These are phyloP conservation scores for Apiotrichum porosum DNA, from an alignment of 1,284 basidiomycete genomes.

Conservation along the genomic window DNA sequence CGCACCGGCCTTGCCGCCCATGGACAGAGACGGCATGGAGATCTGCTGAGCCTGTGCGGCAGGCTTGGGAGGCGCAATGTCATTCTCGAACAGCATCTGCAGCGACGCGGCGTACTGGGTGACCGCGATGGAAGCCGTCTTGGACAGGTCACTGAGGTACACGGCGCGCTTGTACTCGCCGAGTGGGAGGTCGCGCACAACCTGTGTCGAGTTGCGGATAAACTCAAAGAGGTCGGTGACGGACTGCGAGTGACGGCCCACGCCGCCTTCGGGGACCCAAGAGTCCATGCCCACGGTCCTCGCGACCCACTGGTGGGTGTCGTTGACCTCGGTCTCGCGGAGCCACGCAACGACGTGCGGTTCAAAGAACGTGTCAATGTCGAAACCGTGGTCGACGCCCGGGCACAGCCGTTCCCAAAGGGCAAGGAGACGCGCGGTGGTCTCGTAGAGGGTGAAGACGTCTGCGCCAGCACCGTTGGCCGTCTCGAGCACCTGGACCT, in stretches of 20 bases:
- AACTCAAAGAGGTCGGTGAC: slow-evolving; percentile 48
- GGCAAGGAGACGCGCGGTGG: slow-evolving; percentile 32
- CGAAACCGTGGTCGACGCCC: slow-evolving; percentile 38
- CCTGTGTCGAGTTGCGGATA: slow-evolving; percentile 35
- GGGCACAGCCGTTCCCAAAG: slow-evolving; percentile 44
- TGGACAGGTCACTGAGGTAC: slow-evolving; percentile 47
- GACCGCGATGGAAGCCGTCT: slow-evolving; percentile 39
- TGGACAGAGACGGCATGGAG: background rate
- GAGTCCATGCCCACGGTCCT: slow-evolving; percentile 46
- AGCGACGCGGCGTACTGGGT: slow-evolving; percentile 44
- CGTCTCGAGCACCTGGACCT: slow-evolving; percentile 43
- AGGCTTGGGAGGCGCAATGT: slow-evolving; percentile 28
- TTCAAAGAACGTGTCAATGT: slow-evolving; percentile 47
- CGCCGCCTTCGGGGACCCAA: slow-evolving; percentile 47
- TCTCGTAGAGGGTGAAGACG: slow-evolving; percentile 45
- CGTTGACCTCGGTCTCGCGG: slow-evolving; percentile 40
- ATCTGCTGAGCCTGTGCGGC: background rate
- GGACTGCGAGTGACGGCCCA: slow-evolving; percentile 41
- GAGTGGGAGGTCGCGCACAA: slow-evolving; percentile 42
- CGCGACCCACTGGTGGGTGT: slow-evolving; percentile 46
- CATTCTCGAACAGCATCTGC: slow-evolving; percentile 36
- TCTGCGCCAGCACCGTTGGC: slow-evolving; percentile 31
- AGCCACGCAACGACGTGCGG: slow-evolving; percentile 48
- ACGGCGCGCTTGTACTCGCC: slow-evolving; percentile 45
- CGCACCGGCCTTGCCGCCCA: slow-evolving; percentile 40